phyloP scores from a whole-genome alignment of 495 filamentous ascomycete species.

The Xylaria scruposa region DNA sequence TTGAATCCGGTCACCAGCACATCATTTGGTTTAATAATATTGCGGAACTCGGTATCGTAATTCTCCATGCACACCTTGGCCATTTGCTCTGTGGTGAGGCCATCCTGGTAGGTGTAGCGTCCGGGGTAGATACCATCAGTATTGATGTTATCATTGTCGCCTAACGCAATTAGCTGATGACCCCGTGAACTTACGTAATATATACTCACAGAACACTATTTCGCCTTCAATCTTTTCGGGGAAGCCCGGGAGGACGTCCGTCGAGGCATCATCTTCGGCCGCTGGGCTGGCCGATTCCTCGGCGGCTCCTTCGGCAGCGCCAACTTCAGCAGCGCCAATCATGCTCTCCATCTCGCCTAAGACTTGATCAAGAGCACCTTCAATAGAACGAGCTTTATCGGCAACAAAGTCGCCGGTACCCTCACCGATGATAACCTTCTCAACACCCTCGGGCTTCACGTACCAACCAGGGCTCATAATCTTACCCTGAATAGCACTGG shows the following conservation, averaged over 20 bases:
- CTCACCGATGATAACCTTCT: constrained; percentile 72
- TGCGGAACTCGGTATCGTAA: constrained; percentile 76
- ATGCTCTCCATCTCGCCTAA: constrained; percentile 67
- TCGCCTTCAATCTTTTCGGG: constrained; percentile 69
- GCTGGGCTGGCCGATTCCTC: constrained; percentile 17
- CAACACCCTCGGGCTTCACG: constrained; percentile 67
- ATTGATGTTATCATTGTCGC: constrained; percentile 71
- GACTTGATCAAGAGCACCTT: constrained; percentile 72
- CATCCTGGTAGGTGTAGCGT: constrained; percentile 90
- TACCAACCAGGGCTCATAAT: constrained; percentile 80
- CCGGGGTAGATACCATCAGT: constrained; percentile 89
- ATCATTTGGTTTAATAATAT: constrained; percentile 67
- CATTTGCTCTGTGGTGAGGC: constrained; percentile 77
- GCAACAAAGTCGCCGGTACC: constrained; percentile 69
- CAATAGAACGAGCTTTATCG: constrained; percentile 66
- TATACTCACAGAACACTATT: constrained; percentile 68
- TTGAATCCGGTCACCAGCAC: constrained; percentile 89
- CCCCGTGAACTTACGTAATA: no score
- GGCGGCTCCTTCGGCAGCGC: constrained; percentile 17
- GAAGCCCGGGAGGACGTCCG: constrained; percentile 73
- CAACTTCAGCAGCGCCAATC: constrained; percentile 35
- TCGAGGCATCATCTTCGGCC: constrained; percentile 48
- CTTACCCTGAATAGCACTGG: constrained; percentile 78
- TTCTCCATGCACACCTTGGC: constrained; percentile 91
- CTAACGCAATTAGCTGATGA: not conserved